phyloP scores from a whole-genome alignment of 768 basidiomycete genomes.

The Tulasnella sp. region DNA sequence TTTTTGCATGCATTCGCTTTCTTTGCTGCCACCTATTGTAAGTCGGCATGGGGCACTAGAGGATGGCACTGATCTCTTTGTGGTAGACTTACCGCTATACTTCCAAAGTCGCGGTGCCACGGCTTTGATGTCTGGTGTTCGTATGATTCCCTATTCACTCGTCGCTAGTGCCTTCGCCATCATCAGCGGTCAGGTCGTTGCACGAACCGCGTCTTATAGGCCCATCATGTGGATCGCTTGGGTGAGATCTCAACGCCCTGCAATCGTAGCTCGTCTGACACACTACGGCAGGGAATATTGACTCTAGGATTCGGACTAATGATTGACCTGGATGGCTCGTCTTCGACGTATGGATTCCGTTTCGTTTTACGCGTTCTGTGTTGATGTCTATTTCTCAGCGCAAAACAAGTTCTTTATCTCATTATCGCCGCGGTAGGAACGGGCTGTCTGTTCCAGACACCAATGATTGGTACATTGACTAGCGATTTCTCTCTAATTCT shows the following conservation, averaged over 20 bases:
- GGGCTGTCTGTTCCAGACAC: constrained; percentile 45
- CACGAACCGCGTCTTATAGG: constrained; percentile 34
- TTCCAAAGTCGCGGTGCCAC: constrained; percentile 68
- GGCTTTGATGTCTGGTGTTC: constrained; percentile 49
- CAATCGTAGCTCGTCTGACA: background rate
- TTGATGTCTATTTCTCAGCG: constrained; percentile 30
- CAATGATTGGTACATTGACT: constrained; percentile 14
- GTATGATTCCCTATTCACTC: constrained; percentile 62
- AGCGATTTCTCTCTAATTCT: background rate
- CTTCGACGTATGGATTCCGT: constrained; percentile 21
- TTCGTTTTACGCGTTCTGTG: background rate
- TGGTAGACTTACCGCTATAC: constrained; percentile 53
- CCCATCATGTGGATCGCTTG: constrained; percentile 49
- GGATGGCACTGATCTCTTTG: background rate
- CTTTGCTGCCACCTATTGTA: constrained; percentile 35
- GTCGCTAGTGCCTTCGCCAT: constrained; percentile 44
- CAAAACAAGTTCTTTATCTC: constrained; percentile 49
- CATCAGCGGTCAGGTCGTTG: constrained; percentile 43
- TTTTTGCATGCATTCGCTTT: constrained; percentile 56
- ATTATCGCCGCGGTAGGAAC: constrained; percentile 53
- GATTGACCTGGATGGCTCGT: constrained; percentile 49
- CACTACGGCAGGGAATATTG: constrained; percentile 27
- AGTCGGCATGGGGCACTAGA: background rate
- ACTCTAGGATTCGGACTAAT: constrained; percentile 60
- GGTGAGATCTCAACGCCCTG: constrained; percentile 20